These are phyloP conservation scores for Trametes coccinea DNA, from an alignment of 768 basidiomycete species.

Conservation along the genomic window DNA sequence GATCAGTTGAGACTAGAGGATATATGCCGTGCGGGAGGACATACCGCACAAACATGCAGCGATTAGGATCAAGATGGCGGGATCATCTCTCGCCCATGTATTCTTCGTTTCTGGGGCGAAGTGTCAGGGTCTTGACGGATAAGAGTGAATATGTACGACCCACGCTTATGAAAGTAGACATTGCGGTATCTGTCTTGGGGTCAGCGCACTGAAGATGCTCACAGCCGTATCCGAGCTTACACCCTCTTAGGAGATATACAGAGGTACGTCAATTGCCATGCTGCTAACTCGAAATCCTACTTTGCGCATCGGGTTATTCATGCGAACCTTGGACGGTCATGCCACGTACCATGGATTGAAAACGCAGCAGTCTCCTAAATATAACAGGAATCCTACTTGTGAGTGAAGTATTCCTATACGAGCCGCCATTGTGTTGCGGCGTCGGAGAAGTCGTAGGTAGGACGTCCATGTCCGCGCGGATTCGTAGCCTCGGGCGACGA, in stretches of 20 bases:
- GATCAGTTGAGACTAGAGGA: neutral
- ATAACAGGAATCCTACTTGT: conserved; percentile 73
- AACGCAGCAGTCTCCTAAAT: conserved; percentile 75
- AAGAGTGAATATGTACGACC: conserved; percentile 28
- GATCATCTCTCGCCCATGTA: conserved; percentile 97
- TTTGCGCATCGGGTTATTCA: conserved; percentile 1
- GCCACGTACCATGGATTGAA: conserved; percentile 79
- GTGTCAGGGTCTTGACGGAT: neutral
- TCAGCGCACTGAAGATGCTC: neutral
- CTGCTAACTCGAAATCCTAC: conserved; percentile 95
- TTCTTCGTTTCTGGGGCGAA: conserved; percentile 84
- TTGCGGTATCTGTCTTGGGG: conserved; percentile 71
- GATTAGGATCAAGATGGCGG: conserved; percentile 89
- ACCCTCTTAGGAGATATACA: conserved; percentile 92
- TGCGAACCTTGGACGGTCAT: neutral
- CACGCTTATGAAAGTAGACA: conserved; percentile 97
- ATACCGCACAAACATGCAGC: conserved; percentile 73
- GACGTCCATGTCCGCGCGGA: conserved; percentile 27
- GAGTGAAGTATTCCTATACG: conserved; percentile 21
- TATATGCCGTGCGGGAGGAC: conserved; percentile 24
- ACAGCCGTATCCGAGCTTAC: conserved; percentile 43
- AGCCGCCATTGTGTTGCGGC: conserved; percentile 18
- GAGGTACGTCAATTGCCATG: conserved; percentile 94
- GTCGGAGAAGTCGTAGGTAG: conserved; percentile 29
- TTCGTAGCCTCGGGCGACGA: neutral